Conservation (phyloP, 2,329 filamentous ascomycete species). For the Diplodia intermedia region DNA sequence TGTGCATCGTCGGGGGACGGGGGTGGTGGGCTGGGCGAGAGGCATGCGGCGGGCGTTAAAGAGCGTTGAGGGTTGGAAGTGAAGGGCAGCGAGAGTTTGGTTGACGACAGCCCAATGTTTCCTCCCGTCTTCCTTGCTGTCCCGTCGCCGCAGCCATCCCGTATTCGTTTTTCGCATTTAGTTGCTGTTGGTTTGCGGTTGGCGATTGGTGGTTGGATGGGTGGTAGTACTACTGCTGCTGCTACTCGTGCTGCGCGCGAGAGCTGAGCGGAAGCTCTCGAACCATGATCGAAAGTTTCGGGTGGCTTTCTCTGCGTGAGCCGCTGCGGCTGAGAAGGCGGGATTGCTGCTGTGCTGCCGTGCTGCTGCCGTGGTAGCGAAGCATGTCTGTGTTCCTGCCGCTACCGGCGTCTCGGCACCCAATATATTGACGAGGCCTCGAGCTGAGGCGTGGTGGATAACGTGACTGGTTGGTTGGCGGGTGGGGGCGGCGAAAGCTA, state of each 20-base stretch:
- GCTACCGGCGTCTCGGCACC: neutral
- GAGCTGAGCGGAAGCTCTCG: neutral
- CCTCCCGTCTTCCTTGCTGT: neutral
- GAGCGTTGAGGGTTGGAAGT: neutral
- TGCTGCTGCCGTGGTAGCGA: neutral
- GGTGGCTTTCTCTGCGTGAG: neutral
- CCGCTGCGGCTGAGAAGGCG: neutral
- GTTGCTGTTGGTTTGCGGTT: neutral
- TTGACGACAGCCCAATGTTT: neutral
- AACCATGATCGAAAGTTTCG: constrained; percentile 1
- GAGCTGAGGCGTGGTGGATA: neutral
- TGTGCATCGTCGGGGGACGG: no score
- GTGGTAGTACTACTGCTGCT: neutral
- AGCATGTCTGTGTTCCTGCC: neutral
- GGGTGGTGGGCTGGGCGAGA: no score
- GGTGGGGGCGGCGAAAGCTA: neutral
- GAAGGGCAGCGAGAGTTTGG: neutral
- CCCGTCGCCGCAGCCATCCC: neutral
- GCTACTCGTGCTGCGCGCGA: neutral
- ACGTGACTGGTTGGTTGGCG: neutral
- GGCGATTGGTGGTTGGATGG: neutral
- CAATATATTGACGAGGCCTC: constrained; percentile 3
- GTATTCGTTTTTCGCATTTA: neutral
- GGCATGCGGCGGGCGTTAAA: no score
- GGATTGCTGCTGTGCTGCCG: neutral